Percentiles rank a stretch among this genome's conserved stretches.
phyloP scores from a whole-genome alignment of 768 basidiomycete species.

The Cyathus striatus region DNA sequence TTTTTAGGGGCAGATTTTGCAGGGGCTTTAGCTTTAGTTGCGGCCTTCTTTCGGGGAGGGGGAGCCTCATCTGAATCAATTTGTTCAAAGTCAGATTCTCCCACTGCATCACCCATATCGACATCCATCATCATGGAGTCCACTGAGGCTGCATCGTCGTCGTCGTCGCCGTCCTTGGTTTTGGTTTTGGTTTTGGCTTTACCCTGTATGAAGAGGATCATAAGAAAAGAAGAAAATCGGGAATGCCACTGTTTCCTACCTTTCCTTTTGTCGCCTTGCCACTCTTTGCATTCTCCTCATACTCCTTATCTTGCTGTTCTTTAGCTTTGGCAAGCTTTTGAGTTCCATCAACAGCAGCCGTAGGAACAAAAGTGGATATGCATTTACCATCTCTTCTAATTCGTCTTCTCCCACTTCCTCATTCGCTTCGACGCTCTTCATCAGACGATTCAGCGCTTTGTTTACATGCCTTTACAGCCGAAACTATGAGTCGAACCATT shows the following conservation, averaged over 20 bases:
- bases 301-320: slow-evolving; percentile 62
- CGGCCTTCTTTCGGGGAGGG: slow-evolving; percentile 29
- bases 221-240: slow-evolving; percentile 23
- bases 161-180: no score
- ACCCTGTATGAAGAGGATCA: slow-evolving; percentile 22
- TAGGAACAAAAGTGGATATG: not conserved
- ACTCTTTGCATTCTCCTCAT: no score
- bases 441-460: slow-evolving; percentile 50
- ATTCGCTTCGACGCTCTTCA: slow-evolving; percentile 63
- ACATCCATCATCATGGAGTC: slow-evolving; percentile 83
- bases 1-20: slow-evolving; percentile 37
- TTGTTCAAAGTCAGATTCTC: slow-evolving; percentile 50
- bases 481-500: no score
- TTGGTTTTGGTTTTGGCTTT: slow-evolving; percentile 48
- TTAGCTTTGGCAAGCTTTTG: slow-evolving; percentile 64
- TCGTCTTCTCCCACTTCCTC: slow-evolving; percentile 69
- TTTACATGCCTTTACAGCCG: slow-evolving; percentile 58
- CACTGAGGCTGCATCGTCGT: slow-evolving; percentile 45
- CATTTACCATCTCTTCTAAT: slow-evolving; percentile 65
- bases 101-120: slow-evolving; percentile 36
- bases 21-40: slow-evolving; percentile 24
- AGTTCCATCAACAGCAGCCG: not conserved
- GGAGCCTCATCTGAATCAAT: slow-evolving; percentile 37
- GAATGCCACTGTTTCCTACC: slow-evolving; percentile 25
- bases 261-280: no score